Evolutionary conservation across 1,284 basidiomycete species (phyloP), one percentile per base, ranked within the genome.

Genomic region (Cutaneotrichosporon sp.): DNA sequence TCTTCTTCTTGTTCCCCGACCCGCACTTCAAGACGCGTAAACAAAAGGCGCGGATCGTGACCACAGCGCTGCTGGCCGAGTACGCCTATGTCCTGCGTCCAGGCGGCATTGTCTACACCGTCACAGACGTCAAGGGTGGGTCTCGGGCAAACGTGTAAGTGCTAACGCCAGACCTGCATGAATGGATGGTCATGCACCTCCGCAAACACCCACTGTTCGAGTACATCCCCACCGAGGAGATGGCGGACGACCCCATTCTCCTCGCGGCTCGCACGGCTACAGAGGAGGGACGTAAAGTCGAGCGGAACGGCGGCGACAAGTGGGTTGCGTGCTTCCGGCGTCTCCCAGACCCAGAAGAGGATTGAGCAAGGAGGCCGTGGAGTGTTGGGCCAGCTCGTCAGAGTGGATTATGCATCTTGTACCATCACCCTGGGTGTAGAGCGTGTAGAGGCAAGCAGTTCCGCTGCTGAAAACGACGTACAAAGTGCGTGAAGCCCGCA

Each of bases 1-100:
- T 99, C 58, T 99, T 99, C 78, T 97, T 98, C 79, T 83, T 98
- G 56, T 98, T 97, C 75, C 96, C 96, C 33, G 96, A 99, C 75
- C 96, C 96, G 0, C 96, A 98, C 76, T 99, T 99, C 81, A 98
- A 99, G 76, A 81, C 83, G 17, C 85, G 93, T 64, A 99, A 99
- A 74, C 94, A 97, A 80, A 99, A 99, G 78, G 94, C 73, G 78
- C 87, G 79, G 62, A 97, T 97, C 69, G 92, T 97, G 67, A 96
- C 92, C 4, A 89, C 90, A 2, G 93, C 93, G 1, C 80, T 98
- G 23, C 81, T 98, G 26, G 91, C 83, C 40, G 83, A 84, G 67
- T 99, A 99, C 66, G 96, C 96, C 2, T 97, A 90, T 69, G 86
- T 90, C 20, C 81, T 98, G 21, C 82, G 84, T 23, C 88, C 90